Evolutionary conservation across 2,329 filamentous ascomycete genomes (phyloP).

Genomic region (Stemphylium beticola): DNA sequence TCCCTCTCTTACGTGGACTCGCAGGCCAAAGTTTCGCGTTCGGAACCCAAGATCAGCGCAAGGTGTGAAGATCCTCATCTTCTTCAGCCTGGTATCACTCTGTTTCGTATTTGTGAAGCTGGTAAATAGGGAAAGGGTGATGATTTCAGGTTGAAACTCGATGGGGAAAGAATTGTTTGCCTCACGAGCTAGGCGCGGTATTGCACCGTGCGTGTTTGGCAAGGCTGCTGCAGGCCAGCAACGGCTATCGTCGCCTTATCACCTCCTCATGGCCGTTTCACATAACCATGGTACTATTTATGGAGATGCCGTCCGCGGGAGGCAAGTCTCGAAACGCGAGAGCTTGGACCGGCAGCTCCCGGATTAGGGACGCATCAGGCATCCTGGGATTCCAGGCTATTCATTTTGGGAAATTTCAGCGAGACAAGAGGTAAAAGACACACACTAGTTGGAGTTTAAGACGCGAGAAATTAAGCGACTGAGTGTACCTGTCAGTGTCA

Average conservation of each 20-base stretch:
- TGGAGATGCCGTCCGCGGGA: slow-evolving; percentile 3
- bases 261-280: neutral
- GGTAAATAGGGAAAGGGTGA: too few species aligned
- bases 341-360: neutral
- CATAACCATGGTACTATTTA: slow-evolving; percentile 7
- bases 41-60: too few species aligned
- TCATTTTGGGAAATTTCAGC: neutral
- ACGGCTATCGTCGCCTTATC: too few species aligned
- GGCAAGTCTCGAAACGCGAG: slow-evolving; percentile 1
- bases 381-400: neutral
- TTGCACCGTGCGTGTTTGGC: too few species aligned
- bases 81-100: neutral
- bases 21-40: too few species aligned
- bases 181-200: too few species aligned
- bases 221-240: too few species aligned
- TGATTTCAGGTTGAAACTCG: too few species aligned
- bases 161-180: too few species aligned
- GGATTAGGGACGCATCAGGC: neutral
- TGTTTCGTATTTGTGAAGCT: neutral
- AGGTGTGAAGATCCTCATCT: neutral
- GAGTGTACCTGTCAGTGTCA: too few species aligned
- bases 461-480: too few species aligned
- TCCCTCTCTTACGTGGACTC: neutral
- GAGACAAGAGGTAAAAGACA: neutral
- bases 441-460: too few species aligned